These are phyloP conservation scores for Primulina huaijiensis DNA, from an alignment of 257 asterid species.

Conservation along the genomic window DNA sequence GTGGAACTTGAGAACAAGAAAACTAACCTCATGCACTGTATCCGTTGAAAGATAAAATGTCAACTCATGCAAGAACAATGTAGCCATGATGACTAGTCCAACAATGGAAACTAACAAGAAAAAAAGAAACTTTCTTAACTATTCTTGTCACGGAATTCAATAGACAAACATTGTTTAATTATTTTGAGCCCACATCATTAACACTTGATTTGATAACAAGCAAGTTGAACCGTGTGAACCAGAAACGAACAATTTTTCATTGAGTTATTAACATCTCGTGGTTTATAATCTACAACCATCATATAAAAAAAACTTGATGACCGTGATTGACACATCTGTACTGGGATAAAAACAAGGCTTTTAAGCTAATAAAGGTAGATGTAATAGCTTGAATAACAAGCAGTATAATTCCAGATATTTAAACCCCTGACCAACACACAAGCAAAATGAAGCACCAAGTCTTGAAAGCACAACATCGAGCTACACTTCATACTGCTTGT, in stretches of 20 bases:
- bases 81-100: slow-evolving; percentile 85
- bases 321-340: not conserved
- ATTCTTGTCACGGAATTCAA: slow-evolving; percentile 23
- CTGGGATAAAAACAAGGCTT: not conserved
- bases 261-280: not conserved
- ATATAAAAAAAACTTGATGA: not conserved
- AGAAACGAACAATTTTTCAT: slow-evolving; percentile 1
- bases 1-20: slow-evolving; percentile 18
- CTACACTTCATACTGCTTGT: slow-evolving; percentile 1
- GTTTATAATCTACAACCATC: slow-evolving; percentile 10
- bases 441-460: not conserved
- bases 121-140: slow-evolving; percentile 23
- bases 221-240: slow-evolving; percentile 7
- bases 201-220: slow-evolving; percentile 7
- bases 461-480: slow-evolving; percentile 3
- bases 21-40: slow-evolving; percentile 81
- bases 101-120: slow-evolving; percentile 62
- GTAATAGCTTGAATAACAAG: slow-evolving; percentile 1
- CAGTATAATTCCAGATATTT: slow-evolving; percentile 1
- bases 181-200: slow-evolving; percentile 1
- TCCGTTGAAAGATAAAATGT: slow-evolving; percentile 76
- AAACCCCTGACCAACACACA: not conserved
- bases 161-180: slow-evolving; percentile 3
- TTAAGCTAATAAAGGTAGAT: slow-evolving; percentile 9
- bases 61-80: slow-evolving; percentile 86